Base-by-base conservation (phyloP, 306 rosid species). In the Cucurbita pepo region DNA sequence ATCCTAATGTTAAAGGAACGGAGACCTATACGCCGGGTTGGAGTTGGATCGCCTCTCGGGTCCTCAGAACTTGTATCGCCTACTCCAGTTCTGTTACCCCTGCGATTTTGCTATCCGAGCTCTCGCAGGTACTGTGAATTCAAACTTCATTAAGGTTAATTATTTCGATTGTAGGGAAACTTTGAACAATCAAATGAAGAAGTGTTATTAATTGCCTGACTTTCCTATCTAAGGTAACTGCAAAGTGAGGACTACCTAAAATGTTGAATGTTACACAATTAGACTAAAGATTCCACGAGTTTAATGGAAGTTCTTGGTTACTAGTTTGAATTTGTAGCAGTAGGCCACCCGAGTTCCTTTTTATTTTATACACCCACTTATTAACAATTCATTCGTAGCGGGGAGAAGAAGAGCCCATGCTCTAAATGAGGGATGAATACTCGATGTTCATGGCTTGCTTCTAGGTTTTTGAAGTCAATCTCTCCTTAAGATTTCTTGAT, bases 41-140 rank as follows among this genome's bases (percentile, higher is more conserved):
- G 98, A 87, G 78, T 41, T 93, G 96, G 98, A 86, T 84, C 58
- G 85, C 82, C 7, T 87, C 89, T 69, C 93, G 89, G 58, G 79
- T 93, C 56, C 91, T 93, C 82, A 90, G 82, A 81, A 87, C 93
- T 77, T 93, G 97, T 74, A 10, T 76, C 72, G 81, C 96, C 73
- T 93, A 90, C 77, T 93, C 97, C 5, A 88, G 96, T 75, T 95
- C 94, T 4, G 97, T 90, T 59, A 93, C 96, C 57, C 77, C 96
- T 1, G 97, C 97, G 1, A 90, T 90, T 75, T 72, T 93, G 60
- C 98, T 93, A 78, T 87, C 97, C 48, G 97, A 89, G 69, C 86
- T 93, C 81, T 79, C 84, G 78, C 90, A 85, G 96, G 96, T 90
- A 69, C 53, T 7, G 48, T 48, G 15, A 56, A 50, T 75, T 75